phyloP scores from a whole-genome alignment of 345 rosid species.

The Citrus trifoliata region DNA sequence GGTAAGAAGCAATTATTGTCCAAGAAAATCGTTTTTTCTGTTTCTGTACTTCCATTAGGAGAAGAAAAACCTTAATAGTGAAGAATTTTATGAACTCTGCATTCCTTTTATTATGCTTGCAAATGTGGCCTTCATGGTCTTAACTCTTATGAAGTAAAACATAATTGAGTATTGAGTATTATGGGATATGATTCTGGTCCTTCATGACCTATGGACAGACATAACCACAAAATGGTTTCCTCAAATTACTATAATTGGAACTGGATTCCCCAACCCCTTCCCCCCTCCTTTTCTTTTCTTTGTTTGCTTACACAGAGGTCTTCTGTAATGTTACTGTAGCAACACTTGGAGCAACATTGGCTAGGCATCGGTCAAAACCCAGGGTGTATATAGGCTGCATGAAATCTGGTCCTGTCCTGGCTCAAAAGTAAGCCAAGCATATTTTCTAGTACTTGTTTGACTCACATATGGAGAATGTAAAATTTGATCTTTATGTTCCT shows the following conservation, averaged over 20 bases:
- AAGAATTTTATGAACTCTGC: neutral
- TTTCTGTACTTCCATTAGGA: neutral
- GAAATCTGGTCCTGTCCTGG: constrained; percentile 98
- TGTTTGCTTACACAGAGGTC: constrained; percentile 6
- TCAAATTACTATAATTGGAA: neutral
- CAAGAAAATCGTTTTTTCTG: neutral
- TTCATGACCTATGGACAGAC: neutral
- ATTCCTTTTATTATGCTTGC: neutral
- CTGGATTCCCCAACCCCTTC: neutral
- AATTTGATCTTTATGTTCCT: constrained; percentile 4
- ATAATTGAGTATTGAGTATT: neutral
- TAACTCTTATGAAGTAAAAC: neutral
- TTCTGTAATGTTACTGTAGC: constrained; percentile 45
- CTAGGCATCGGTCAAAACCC: constrained; percentile 64
- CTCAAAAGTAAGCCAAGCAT: constrained; percentile 71
- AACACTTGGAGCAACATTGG: constrained; percentile 85
- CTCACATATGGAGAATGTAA: neutral
- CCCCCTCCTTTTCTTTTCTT: neutral
- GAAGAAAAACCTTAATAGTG: neutral
- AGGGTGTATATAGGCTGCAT: constrained; percentile 93
- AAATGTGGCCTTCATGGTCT: neutral
- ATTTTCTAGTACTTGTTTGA: neutral
- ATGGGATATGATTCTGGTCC: neutral
- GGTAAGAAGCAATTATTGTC: constrained; percentile 39
- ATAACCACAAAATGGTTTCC: neutral